These are phyloP conservation scores for Raffaelea arxii DNA, from an alignment of 2,329 filamentous ascomycete species.

Conservation along the genomic window DNA sequence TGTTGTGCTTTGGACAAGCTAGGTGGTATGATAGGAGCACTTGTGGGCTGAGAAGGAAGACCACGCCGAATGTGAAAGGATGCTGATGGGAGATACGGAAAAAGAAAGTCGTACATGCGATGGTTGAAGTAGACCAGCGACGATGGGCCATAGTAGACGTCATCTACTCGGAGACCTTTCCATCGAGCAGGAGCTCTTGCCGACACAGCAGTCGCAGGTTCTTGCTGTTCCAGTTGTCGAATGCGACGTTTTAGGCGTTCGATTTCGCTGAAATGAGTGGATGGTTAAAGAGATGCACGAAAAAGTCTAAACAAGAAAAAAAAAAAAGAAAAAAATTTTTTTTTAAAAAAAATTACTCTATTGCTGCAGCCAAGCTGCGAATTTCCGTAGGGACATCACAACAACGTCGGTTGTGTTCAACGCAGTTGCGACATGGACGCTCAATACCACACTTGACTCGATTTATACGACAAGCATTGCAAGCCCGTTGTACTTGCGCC, in stretches of 20 bases:
- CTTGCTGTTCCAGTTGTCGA: neutral
- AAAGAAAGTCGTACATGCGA: neutral
- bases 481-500: constrained; percentile 19
- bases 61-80: neutral
- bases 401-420: neutral
- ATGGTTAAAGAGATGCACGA: too few species aligned
- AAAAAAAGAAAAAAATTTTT: too few species aligned
- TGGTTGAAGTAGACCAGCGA: neutral
- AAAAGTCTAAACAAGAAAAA: neutral
- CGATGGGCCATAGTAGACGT: neutral
- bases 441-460: constrained; percentile 31
- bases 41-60: neutral
- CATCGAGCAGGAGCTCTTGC: neutral
- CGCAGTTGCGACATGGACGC: constrained; percentile 29
- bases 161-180: neutral
- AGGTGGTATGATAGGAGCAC: neutral
- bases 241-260: neutral
- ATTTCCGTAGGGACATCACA: neutral
- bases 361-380: constrained; percentile 3
- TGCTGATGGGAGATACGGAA: neutral
- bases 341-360: neutral
- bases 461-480: constrained; percentile 29
- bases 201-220: neutral
- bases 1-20: constrained; percentile 22
- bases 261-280: too few species aligned